Evolutionary conservation across 352 stramenopile genomes (phyloP).

Genomic region (Globisporangium solare): DNA sequence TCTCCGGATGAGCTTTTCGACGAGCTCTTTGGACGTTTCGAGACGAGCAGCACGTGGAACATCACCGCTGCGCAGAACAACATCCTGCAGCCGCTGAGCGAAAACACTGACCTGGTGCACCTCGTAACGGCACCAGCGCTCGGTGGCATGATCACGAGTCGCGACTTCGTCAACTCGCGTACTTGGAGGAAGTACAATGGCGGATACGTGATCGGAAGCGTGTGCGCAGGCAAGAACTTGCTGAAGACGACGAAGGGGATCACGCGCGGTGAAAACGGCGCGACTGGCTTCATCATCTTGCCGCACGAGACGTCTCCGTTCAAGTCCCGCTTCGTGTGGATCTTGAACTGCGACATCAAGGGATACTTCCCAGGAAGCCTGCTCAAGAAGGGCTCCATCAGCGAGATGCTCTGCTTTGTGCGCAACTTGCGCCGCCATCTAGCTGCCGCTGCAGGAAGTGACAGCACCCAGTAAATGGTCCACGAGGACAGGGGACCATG

Average conservation of each 20-base stretch:
- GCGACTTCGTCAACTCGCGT: constrained; percentile 78
- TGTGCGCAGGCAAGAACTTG: constrained; percentile 63
- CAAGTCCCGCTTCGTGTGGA: constrained; percentile 77
- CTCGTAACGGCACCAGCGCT: constrained; percentile 62
- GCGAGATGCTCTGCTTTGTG: constrained; percentile 73
- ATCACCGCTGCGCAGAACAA: constrained; percentile 76
- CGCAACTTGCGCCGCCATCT: constrained; percentile 75
- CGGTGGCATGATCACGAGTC: constrained; percentile 70
- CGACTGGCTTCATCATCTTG: constrained; percentile 70
- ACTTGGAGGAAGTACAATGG: constrained; percentile 67
- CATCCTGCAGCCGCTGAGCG: constrained; percentile 57
- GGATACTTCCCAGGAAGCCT: constrained; percentile 74
- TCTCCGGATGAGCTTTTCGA: constrained; percentile 79
- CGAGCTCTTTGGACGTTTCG: constrained; percentile 68
- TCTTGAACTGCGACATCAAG: constrained; percentile 85
- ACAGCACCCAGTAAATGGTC: constrained; percentile 21
- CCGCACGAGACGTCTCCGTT: constrained; percentile 69
- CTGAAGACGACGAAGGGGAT: constrained; percentile 66
- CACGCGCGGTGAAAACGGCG: constrained; percentile 72
- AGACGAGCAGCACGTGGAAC: constrained; percentile 72
- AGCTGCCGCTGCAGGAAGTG: constrained; percentile 40
- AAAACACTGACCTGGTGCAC: constrained; percentile 71
- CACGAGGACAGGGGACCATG: constrained; percentile 4
- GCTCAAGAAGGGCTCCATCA: constrained; percentile 78
- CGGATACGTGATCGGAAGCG: constrained; percentile 67